Evolutionary conservation across 208 protist species (phyloP).

Genomic region (Acanthamoeba sp.): DNA sequence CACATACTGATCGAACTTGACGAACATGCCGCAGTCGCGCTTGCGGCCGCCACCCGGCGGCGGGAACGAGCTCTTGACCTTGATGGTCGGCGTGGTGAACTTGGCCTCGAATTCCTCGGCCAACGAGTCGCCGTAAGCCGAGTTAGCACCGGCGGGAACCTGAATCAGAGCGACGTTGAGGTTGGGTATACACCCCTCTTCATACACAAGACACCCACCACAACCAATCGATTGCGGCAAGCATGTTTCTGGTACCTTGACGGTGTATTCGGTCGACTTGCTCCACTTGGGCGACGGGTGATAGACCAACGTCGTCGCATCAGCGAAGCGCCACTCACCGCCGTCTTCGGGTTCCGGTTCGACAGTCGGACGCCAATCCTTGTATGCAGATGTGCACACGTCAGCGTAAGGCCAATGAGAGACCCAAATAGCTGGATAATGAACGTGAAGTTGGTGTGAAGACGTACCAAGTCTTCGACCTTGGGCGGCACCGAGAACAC

Average conservation of each 20-base stretch:
- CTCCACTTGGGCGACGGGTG: constrained; percentile 45
- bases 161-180: too few species aligned
- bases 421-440: background rate
- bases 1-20: constrained; percentile 70
- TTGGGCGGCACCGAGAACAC: constrained; percentile 26
- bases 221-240: too few species aligned
- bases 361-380: constrained; percentile 41
- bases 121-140: constrained; percentile 42
- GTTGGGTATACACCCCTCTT: too few species aligned
- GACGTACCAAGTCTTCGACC: constrained; percentile 37
- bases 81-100: constrained; percentile 12
- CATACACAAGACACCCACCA: too few species aligned
- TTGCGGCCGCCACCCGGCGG: background rate
- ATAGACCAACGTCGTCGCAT: constrained; percentile 55
- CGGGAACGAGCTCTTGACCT: constrained; percentile 42
- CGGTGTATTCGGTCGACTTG: background rate
- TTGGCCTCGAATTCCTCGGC: constrained; percentile 16
- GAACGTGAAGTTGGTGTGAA: background rate
- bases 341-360: constrained; percentile 60
- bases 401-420: background rate
- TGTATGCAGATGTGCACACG: too few species aligned
- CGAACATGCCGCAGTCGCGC: constrained; percentile 70
- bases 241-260: too few species aligned
- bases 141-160: constrained; percentile 33
- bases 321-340: constrained; percentile 30